Percentiles rank a stretch among this genome's conserved stretches.
Conservation (phyloP, 169 alveolate genomes). For the Cryptosporidium ubiquitum region DNA sequence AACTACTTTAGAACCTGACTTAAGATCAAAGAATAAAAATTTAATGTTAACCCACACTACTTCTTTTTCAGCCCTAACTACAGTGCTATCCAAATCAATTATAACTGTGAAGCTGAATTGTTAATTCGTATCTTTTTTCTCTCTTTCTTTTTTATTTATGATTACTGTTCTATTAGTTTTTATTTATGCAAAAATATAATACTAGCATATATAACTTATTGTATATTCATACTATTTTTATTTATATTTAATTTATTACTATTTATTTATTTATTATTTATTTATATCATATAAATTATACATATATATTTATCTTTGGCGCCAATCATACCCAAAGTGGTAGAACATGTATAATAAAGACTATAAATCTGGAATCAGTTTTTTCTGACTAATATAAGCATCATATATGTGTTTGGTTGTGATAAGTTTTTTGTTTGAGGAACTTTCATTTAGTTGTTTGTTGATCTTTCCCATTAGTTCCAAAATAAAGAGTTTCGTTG, state of each 20-base stretch:
- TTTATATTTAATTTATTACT: neutral
- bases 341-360: neutral
- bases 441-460: neutral
- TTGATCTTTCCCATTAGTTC: conserved; percentile 56
- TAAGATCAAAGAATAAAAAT: no score
- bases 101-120: neutral
- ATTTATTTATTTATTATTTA: neutral
- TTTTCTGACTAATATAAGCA: conserved; percentile 15
- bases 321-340: neutral
- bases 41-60: neutral
- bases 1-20: no score
- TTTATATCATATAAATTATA: neutral
- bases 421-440: neutral
- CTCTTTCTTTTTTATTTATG: neutral
- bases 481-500: conserved; percentile 28
- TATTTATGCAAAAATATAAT: no score
- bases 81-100: neutral
- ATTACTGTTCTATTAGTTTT: neutral
- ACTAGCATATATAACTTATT: no score
- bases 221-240: neutral
- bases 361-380: conserved; percentile 25
- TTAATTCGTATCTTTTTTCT: no score
- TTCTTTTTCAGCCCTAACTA: neutral
- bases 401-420: conserved; percentile 7
- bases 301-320: neutral